Base-by-base conservation (phyloP, 1,284 basidiomycete genomes). In the Leccinum glutinopallens region DNA sequence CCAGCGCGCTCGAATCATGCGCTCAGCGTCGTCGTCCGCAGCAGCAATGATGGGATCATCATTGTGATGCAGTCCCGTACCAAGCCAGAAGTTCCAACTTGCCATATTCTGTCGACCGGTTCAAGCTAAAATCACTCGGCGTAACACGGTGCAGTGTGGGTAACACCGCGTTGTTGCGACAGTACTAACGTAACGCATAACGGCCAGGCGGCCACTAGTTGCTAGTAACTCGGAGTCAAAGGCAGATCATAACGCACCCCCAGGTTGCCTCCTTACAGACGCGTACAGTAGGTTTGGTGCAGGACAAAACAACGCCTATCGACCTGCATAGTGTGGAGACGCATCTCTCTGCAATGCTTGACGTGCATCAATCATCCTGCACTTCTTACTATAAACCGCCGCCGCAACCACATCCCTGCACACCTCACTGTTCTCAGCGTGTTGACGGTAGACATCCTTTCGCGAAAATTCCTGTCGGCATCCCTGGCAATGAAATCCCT, bases 361-460 rank as follows among this genome's bases (percentile, higher is more conserved):
- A 7, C 13, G 33, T n/a, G 19, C 7, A 35, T 57, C 35, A 66
- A 39, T 9, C 10, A 29, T 37, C 33, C 37, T 61, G 10, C 13
- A 15, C 22, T 60, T 59, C 15, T 60, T 57, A 8, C 43, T 54
- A 19, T 61, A 68, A 25, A 65, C 59, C 12, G 56, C 33, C n/a
- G 2, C n/a, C 12, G 49, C 60, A 13, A 56, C 25, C 5, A 7
- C 33, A 12, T n/a, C 35, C 54, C 32, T 39, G 51, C 68, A 69
- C 7, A 0, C 54, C 33, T 58, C 56, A 4, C 10, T 29, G 0
- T 15, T 17, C 33, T 32, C 35, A 1, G 39, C 33, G 9, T 68
- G 68, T 13, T 59, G 54, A 17, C 58, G 12, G 15, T 70, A 70
- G 1, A 65, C 59, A 51, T 68, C 63, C 53, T 56, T 57, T 3